These are phyloP conservation scores for Sordariomycetes sp. DNA, from an alignment of 2,329 filamentous ascomycete species.

Conservation along the genomic window DNA sequence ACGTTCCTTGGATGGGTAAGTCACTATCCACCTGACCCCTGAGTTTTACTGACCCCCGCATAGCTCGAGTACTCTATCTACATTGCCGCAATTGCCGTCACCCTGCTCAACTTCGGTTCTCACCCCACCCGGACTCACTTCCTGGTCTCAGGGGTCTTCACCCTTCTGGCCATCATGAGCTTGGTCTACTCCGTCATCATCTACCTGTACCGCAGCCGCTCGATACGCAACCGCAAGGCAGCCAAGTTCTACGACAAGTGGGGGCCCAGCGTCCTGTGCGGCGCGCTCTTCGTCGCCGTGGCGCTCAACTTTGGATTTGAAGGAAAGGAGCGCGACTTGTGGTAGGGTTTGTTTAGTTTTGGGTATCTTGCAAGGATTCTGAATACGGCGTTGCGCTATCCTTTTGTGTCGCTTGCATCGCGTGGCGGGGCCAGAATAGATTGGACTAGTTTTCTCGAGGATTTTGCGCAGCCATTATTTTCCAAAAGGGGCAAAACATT, in stretches of 20 bases:
- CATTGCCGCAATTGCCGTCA: slow-evolving; percentile 77
- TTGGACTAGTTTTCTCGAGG: too few species aligned
- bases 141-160: slow-evolving; percentile 68
- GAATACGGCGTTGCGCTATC: too few species aligned
- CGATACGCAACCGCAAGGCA: slow-evolving; percentile 75
- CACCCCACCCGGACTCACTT: slow-evolving; percentile 51
- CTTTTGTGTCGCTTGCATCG: too few species aligned
- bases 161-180: slow-evolving; percentile 65
- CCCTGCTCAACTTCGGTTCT: slow-evolving; percentile 70
- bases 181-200: slow-evolving; percentile 77
- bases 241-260: slow-evolving; percentile 86
- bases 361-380: too few species aligned
- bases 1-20: slow-evolving; percentile 90
- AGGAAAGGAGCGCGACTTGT: slow-evolving; percentile 49
- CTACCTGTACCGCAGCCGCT: slow-evolving; percentile 80
- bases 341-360: too few species aligned
- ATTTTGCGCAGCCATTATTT: too few species aligned
- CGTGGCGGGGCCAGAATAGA: too few species aligned
- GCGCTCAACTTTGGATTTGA: slow-evolving; percentile 73
- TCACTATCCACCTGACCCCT: slow-evolving; percentile 9
- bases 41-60: background rate
- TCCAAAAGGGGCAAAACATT: too few species aligned
- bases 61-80: slow-evolving; percentile 94
- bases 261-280: slow-evolving; percentile 72
- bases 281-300: slow-evolving; percentile 64